Conservation (phyloP, 306 rosid genomes). For the Quercus bicolor region DNA sequence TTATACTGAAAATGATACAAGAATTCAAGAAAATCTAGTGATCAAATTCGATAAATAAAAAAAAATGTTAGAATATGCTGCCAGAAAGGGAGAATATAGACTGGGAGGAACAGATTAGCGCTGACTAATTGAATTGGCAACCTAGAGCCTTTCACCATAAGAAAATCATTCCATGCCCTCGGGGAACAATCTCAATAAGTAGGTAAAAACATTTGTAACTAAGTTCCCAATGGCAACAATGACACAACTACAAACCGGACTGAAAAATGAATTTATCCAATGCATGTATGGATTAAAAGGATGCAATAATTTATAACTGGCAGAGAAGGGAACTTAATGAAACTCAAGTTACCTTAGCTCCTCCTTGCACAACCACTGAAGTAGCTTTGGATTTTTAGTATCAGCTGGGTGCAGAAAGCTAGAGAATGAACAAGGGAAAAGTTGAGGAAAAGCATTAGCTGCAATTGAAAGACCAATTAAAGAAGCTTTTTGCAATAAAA, state of each 20-base stretch:
- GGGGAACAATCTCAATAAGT: not conserved
- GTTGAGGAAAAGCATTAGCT: conserved; percentile 3
- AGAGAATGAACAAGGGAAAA: conserved; percentile 9
- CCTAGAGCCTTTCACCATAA: not conserved
- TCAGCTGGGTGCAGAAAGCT: conserved; percentile 97
- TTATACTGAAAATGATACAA: not conserved
- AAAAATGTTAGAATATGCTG: not conserved
- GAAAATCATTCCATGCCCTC: not conserved
- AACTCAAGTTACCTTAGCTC: conserved; percentile 67
- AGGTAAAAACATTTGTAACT: not conserved
- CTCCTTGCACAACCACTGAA: conserved; percentile 86
- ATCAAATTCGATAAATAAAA: not conserved
- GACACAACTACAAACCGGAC: not conserved
- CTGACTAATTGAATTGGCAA: not conserved
- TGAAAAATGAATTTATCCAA: not conserved
- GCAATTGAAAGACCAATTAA: conserved; percentile 1
- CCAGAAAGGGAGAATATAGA: not conserved
- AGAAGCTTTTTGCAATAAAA: not conserved
- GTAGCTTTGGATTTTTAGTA: conserved; percentile 74
- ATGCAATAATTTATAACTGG: not conserved
- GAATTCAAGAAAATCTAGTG: not conserved
- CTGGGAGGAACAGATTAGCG: not conserved
- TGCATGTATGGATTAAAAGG: not conserved
- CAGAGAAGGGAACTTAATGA: conserved; percentile 7
- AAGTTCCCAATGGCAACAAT: not conserved